Percentiles rank a stretch among this genome's conserved stretches.
These are phyloP conservation scores for Aquilaria malaccensis DNA, from an alignment of 345 rosid species.

Conservation along the genomic window DNA sequence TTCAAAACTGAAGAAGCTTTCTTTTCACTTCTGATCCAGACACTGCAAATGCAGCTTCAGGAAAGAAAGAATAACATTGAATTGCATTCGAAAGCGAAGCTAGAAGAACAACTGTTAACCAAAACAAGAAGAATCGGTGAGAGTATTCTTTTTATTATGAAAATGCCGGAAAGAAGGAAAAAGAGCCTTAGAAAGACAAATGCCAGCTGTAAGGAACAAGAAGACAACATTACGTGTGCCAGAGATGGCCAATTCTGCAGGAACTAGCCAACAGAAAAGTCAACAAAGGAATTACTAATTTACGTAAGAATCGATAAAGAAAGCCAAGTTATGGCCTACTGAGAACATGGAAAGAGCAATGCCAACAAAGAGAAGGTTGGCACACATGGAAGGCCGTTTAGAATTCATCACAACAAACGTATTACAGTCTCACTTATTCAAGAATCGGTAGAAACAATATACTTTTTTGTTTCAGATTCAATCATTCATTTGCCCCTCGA, in stretches of 20 bases:
- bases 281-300: conserved; percentile 8
- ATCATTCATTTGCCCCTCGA: too few species aligned
- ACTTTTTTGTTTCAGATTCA: too few species aligned
- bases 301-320: not conserved
- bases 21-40: not conserved
- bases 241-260: conserved; percentile 17
- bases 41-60: not conserved
- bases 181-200: conserved; percentile 32
- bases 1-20: conserved; percentile 1
- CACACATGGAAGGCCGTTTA: too few species aligned
- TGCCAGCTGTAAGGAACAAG: conserved; percentile 33
- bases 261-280: conserved; percentile 34
- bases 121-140: not conserved
- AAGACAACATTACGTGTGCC: conserved; percentile 11
- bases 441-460: too few species aligned
- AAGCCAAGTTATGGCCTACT: too few species aligned
- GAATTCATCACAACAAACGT: too few species aligned
- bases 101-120: not conserved
- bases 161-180: conserved; percentile 39
- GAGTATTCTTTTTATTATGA: conserved; percentile 9
- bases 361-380: too few species aligned
- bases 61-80: not conserved
- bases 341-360: too few species aligned
- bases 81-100: too few species aligned
- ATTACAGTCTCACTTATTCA: too few species aligned